Percentiles rank a stretch among this genome's conserved stretches.
Conservation (phyloP, 2,329 filamentous ascomycete species). For the Epichloe typhina region DNA sequence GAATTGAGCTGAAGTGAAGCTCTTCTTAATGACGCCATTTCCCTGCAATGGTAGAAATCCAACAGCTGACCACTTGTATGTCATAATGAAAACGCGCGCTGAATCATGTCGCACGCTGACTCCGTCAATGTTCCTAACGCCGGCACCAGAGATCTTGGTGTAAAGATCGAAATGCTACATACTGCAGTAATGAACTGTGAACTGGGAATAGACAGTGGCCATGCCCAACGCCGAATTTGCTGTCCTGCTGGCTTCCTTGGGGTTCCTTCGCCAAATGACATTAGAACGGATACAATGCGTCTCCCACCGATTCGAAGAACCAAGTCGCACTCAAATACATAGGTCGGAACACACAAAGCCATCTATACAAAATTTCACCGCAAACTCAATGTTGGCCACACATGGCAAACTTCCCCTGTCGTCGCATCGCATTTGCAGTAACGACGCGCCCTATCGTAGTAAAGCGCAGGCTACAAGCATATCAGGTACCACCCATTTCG, state of each 20-base stretch:
- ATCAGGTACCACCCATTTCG: slow-evolving; percentile 15
- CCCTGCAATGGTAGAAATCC: not conserved
- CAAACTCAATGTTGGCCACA: no score
- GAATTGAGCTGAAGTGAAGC: slow-evolving; percentile 35
- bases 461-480: no score
- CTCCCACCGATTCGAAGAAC: not conserved
- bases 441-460: no score
- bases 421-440: no score
- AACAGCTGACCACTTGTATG: not conserved
- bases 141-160: not conserved
- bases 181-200: not conserved
- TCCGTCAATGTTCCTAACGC: not conserved
- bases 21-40: not conserved
- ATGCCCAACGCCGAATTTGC: not conserved
- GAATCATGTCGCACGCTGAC: not conserved
- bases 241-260: not conserved
- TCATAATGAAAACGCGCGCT: not conserved
- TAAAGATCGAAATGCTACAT: not conserved
- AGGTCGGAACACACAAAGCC: no score
- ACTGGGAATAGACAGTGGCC: not conserved
- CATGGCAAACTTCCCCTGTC: no score
- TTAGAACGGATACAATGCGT: not conserved
- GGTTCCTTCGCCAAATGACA: not conserved
- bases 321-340: not conserved
- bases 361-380: no score